Base-by-base conservation (phyloP, 2,329 filamentous ascomycete species). In the Lasiodiplodia theobromae region DNA sequence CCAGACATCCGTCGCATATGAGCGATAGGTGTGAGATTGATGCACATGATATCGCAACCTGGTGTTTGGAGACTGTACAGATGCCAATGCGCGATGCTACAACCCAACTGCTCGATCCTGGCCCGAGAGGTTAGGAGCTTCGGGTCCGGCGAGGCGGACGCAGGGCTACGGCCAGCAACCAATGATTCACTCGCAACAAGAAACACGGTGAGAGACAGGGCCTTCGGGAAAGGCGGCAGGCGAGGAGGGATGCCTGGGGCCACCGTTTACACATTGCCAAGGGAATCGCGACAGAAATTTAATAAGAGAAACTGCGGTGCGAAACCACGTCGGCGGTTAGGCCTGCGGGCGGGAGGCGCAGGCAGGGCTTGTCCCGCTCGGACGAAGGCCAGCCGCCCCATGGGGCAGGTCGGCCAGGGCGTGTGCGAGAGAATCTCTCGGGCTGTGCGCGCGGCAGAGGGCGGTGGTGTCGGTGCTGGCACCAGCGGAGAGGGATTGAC, bases 301-400 rank as follows among this genome's bases (percentile, higher is more conserved):
- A 47, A 64, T 52, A 64, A 64, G 60, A 64, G 60, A 64, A 64
- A 64, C 60, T 64, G 60, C 60, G 23, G 40, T 10, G 58, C 40
- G 14, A 6, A 44, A 44, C 58, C 58, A 51, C 31, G 60, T 38
- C 12, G 47, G 51, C 21, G 60, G 44, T 40, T 64, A 25, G 44
- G 44, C n/a, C 38, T 18, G 57, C 38, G 25, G 58, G 21, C 23
- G 2, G 6, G 38, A 44, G 57, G 37, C 56, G 25, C 58, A 62
- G 38, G n/a, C 38, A 18, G 40, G 16, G 40, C 40, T 8, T 7
- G 40, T 14, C 40, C 5, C 31, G 40, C 25, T 28, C 38, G 23
- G 28, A 34, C 44, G 5, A n/a, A 10, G 28, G 23, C 28, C 4
- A 52, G 6, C 28, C 44, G 4, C 60, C 60, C 60, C 60, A 40